phyloP scores from a whole-genome alignment of 73 alveolate species.

The Symbiodinium pilosum region DNA sequence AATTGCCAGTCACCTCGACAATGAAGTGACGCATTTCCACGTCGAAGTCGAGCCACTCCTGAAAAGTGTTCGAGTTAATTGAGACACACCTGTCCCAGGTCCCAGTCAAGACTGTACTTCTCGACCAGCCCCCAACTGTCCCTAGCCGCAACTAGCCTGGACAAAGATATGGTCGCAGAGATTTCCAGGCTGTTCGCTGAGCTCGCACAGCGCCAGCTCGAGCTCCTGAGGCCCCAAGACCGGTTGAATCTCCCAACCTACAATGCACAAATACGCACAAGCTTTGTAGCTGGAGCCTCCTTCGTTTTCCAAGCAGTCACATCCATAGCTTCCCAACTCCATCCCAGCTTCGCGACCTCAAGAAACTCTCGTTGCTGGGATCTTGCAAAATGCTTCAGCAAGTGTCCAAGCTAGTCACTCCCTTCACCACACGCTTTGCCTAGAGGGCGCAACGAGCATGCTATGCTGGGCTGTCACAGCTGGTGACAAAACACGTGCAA shows the following conservation, averaged over 20 bases:
- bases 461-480: too few relatives aligned
- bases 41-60: constrained; percentile 91
- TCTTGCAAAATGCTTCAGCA: too few relatives aligned
- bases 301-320: constrained; percentile 80
- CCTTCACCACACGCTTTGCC: not conserved
- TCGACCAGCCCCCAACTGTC: too few relatives aligned
- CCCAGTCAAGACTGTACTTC: too few relatives aligned
- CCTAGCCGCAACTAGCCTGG: not conserved
- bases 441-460: not conserved
- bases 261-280: not conserved
- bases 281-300: not conserved
- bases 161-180: constrained; percentile 46
- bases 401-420: not conserved
- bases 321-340: constrained; percentile 94
- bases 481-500: too few relatives aligned
- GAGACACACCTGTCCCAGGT: too few relatives aligned
- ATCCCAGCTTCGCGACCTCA: not conserved
- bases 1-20: constrained; percentile 42
- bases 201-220: not conserved
- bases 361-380: not conserved
- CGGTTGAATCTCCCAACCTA: too few relatives aligned
- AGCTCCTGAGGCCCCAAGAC: too few relatives aligned
- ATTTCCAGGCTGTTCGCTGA: not conserved
- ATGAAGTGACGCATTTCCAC: constrained; percentile 88
- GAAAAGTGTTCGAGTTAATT: too few relatives aligned